Evolutionary conservation across 768 basidiomycete species (phyloP).

Genomic region (Panellus pusillus): DNA sequence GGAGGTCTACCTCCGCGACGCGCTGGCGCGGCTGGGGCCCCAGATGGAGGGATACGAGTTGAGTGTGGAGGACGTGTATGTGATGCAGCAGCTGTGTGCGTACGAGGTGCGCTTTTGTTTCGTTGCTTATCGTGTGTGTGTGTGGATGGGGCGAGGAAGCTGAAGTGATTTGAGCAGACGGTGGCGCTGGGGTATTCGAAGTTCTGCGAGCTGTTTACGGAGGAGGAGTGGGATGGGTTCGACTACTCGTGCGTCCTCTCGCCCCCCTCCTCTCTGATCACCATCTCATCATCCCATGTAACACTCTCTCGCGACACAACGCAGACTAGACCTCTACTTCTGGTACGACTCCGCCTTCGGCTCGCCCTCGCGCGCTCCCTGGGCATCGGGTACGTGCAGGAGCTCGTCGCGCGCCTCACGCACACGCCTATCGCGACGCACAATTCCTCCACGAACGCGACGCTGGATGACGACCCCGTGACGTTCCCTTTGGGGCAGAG

Average conservation of each 20-base stretch:
- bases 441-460: conserved; percentile 85
- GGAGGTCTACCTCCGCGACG: conserved; percentile 66
- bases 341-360: conserved; percentile 85
- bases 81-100: conserved; percentile 80
- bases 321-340: conserved; percentile 64
- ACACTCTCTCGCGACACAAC: too few relatives aligned
- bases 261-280: neutral
- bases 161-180: conserved; percentile 46
- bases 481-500: conserved; percentile 73
- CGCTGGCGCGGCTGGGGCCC: conserved; percentile 57
- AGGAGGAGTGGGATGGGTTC: conserved; percentile 93
- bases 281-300: neutral
- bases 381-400: conserved; percentile 80
- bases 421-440: conserved; percentile 67
- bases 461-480: conserved; percentile 64
- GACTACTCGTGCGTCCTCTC: conserved; percentile 66
- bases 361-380: conserved; percentile 72
- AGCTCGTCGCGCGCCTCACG: conserved; percentile 80
- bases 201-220: conserved; percentile 88
- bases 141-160: neutral
- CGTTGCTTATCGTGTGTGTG: neutral
- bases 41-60: conserved; percentile 63
- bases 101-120: conserved; percentile 68
- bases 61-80: conserved; percentile 67
- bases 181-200: conserved; percentile 89